Percentiles rank a stretch among this genome's conserved stretches.
Conservation (phyloP, 805 yeast genomes). For the Kluyveromyces nonfermentans region DNA sequence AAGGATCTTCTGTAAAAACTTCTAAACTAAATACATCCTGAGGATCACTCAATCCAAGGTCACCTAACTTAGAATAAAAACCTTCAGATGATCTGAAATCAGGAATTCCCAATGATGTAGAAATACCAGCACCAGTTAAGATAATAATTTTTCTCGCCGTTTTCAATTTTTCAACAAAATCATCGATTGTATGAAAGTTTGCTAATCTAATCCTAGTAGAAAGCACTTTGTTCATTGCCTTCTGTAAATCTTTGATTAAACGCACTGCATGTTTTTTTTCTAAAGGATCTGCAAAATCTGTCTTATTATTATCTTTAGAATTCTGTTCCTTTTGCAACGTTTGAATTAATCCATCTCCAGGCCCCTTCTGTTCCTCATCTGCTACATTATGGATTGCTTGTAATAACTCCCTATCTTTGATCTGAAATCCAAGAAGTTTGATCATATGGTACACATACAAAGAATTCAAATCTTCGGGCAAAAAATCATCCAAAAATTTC, state of each 20-base stretch:
- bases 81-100: conserved; percentile 89
- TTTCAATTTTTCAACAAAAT: conserved; percentile 44
- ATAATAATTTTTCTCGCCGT: conserved; percentile 56
- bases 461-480: conserved; percentile 52
- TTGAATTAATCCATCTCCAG: conserved; percentile 9
- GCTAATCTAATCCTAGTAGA: conserved; percentile 46
- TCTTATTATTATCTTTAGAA: background rate
- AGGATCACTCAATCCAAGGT: conserved; percentile 71
- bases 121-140: conserved; percentile 88
- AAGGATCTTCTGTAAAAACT: conserved; percentile 67
- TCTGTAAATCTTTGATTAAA: conserved; percentile 44
- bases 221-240: conserved; percentile 56
- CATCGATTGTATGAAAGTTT: conserved; percentile 47
- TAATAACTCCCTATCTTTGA: conserved; percentile 30
- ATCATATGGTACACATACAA: conserved; percentile 49
- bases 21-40: conserved; percentile 79
- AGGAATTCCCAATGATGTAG: conserved; percentile 84
- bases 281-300: conserved; percentile 26
- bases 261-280: conserved; percentile 39
- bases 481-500: conserved; percentile 48
- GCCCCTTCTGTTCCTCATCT: conserved; percentile 10
- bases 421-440: conserved; percentile 52
- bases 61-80: conserved; percentile 58
- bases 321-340: conserved; percentile 10
- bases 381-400: conserved; percentile 20